These are phyloP conservation scores for Neonectria punicea DNA, from an alignment of 2,329 filamentous ascomycete genomes.

Conservation along the genomic window DNA sequence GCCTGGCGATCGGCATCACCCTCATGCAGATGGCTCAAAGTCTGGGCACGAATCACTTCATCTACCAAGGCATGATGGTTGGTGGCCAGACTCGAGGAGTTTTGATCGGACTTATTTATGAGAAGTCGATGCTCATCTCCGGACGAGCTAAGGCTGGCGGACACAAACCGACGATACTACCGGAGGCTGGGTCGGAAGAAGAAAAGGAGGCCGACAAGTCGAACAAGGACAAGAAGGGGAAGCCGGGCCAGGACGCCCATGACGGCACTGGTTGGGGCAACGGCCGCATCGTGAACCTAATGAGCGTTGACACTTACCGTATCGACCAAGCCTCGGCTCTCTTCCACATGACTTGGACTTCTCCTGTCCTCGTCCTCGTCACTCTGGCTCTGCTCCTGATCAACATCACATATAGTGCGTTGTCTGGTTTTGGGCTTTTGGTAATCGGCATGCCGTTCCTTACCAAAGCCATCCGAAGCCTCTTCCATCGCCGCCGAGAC, in stretches of 20 bases:
- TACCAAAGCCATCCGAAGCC: slow-evolving; percentile 77
- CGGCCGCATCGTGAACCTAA: slow-evolving; percentile 89
- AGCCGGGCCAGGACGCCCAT: slow-evolving; percentile 52
- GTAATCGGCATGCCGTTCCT: slow-evolving; percentile 82
- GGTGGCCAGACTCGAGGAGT: slow-evolving; percentile 85
- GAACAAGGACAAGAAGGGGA: slow-evolving; percentile 52
- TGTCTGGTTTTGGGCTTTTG: slow-evolving; percentile 87
- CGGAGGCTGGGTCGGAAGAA: slow-evolving; percentile 58
- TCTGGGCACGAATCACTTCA: slow-evolving; percentile 86
- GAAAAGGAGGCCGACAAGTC: slow-evolving; percentile 54
- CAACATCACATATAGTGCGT: slow-evolving; percentile 89
- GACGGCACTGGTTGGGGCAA: slow-evolving; percentile 91
- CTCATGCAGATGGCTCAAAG: slow-evolving; percentile 87
- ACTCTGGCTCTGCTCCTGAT: slow-evolving; percentile 83
- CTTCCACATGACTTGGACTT: slow-evolving; percentile 92
- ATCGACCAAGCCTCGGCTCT: slow-evolving; percentile 88
- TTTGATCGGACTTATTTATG: slow-evolving; percentile 87
- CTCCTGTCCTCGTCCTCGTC: slow-evolving; percentile 80
- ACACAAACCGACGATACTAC: slow-evolving; percentile 44
- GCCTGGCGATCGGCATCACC: slow-evolving; percentile 85
- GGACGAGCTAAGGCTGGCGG: slow-evolving; percentile 89
- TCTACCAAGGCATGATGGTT: slow-evolving; percentile 91
- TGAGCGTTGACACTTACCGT: slow-evolving; percentile 95
- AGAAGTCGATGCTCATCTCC: slow-evolving; percentile 91
- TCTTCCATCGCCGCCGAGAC: slow-evolving; percentile 77